phyloP scores from a whole-genome alignment of 768 basidiomycete genomes.

The Amanita inopinata region DNA sequence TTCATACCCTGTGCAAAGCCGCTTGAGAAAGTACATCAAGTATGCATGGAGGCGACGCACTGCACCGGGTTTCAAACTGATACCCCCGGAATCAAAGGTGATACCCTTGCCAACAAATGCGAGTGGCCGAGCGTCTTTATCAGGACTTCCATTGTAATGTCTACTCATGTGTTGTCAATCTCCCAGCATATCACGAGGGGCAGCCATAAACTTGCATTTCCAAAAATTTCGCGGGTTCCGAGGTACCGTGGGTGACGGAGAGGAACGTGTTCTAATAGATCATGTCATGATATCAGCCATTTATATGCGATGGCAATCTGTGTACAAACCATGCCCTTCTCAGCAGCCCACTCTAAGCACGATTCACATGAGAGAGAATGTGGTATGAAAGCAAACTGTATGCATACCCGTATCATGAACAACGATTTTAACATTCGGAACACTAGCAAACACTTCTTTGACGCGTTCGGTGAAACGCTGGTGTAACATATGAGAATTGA shows the following conservation, averaged over 20 bases:
- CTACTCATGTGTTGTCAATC: constrained; percentile 24
- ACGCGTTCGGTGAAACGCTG: constrained; percentile 67
- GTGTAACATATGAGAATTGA: neutral
- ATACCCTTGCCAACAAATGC: constrained; percentile 84
- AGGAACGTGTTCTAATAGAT: constrained; percentile 57
- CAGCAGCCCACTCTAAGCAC: constrained; percentile 61
- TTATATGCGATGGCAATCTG: neutral
- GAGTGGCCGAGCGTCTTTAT: constrained; percentile 47
- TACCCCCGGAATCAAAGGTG: constrained; percentile 85
- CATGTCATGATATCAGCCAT: constrained; percentile 1
- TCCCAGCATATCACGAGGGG: neutral
- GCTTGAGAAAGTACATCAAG: neutral
- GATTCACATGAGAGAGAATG: constrained; percentile 8
- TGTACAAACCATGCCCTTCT: constrained; percentile 66
- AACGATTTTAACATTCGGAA: constrained; percentile 59
- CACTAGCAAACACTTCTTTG: constrained; percentile 50
- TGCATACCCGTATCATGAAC: constrained; percentile 63
- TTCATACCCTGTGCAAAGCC: constrained; percentile 55
- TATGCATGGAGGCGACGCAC: constrained; percentile 27
- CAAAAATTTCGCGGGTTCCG: constrained; percentile 78
- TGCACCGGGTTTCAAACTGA: constrained; percentile 69
- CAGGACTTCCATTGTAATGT: constrained; percentile 70
- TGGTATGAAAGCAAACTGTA: neutral
- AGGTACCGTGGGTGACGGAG: constrained; percentile 74
- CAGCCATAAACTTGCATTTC: constrained; percentile 53